Base-by-base conservation (phyloP, 129 eudicot species). In the Escallonia rubra region DNA sequence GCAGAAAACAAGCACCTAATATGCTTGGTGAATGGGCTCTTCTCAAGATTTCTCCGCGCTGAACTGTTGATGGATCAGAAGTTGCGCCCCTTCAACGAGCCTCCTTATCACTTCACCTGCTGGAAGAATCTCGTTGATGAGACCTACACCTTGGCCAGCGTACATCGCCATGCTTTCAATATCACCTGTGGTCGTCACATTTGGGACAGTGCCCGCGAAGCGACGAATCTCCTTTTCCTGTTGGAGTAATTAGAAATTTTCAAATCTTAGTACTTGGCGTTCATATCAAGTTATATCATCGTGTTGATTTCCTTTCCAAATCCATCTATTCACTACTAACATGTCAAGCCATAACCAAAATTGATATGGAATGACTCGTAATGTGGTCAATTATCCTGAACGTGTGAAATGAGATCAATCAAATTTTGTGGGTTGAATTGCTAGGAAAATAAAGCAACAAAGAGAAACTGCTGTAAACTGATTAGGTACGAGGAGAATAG, bases 151-250 rank as follows among this genome's bases (percentile, higher is more conserved):
- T 68, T 93, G 86, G 5, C 98, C 98, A 0, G 92, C 95, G 57
- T 93, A 93, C 96, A 93, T 86, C 10, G 67, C 95, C 96, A 93
- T 93, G 85, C 88, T 92, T 68, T 92, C 91, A 4, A 92, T 74
- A 74, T 92, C 98, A 54, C 98, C 98, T 8, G 86, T 82, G 3
- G 96, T 64, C n/a, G 90, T 58, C 70, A 41, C 79, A 67, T 92
- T 92, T 1, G 98, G 96, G 46, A 92, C 85, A 2, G 95, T 86
- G 14, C 91, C 98, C 2, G 95, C 95, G 72, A 86, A 86, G 10
- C 84, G 80, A 1, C 81, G 85, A 41, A 92, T 76, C 72, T 92
- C 96, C 76, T 79, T 93, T 66, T 84, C 95, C 98, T 92, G 78
- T 57, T 52, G 34, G 4, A 66, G 10, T 61, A 16, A 3, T 9